Conservation (phyloP, 1,284 basidiomycete genomes). For the Peniophora sp. region DNA sequence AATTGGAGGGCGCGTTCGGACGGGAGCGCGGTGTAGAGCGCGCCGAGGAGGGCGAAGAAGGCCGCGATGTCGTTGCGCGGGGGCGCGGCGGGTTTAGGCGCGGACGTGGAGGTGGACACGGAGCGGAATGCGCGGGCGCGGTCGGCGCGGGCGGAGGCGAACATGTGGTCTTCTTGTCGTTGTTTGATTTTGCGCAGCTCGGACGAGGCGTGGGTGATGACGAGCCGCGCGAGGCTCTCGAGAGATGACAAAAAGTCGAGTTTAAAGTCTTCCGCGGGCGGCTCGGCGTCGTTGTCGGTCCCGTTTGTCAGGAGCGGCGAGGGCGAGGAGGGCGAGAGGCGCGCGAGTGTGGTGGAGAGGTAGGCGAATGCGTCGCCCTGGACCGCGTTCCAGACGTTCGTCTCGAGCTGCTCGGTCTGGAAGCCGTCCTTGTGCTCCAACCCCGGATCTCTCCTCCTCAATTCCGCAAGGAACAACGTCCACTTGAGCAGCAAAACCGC, state of each 20-base stretch:
- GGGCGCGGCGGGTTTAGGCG: conserved; percentile 17
- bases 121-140: conserved; percentile 44
- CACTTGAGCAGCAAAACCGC: conserved; percentile 78
- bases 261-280: conserved; percentile 59
- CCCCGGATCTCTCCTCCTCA: conserved; percentile 57
- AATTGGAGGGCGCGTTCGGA: conserved; percentile 75
- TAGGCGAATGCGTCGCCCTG: conserved; percentile 81
- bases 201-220: conserved; percentile 75
- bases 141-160: conserved; percentile 55
- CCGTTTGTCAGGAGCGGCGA: no score
- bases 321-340: no score
- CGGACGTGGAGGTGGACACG: conserved; percentile 22
- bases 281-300: conserved; percentile 50
- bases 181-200: conserved; percentile 90
- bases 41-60: conserved; percentile 76
- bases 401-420: conserved; percentile 73
- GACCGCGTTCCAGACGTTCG: conserved; percentile 74
- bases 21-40: conserved; percentile 70
- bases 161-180: conserved; percentile 78
- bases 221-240: conserved; percentile 64
- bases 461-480: conserved; percentile 78
- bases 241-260: conserved; percentile 57
- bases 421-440: conserved; percentile 63
- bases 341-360: conserved; percentile 48
- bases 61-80: conserved; percentile 80